These are phyloP conservation scores for Sporisorium reilianum DNA, from an alignment of 1,284 basidiomycete genomes.

Conservation along the genomic window DNA sequence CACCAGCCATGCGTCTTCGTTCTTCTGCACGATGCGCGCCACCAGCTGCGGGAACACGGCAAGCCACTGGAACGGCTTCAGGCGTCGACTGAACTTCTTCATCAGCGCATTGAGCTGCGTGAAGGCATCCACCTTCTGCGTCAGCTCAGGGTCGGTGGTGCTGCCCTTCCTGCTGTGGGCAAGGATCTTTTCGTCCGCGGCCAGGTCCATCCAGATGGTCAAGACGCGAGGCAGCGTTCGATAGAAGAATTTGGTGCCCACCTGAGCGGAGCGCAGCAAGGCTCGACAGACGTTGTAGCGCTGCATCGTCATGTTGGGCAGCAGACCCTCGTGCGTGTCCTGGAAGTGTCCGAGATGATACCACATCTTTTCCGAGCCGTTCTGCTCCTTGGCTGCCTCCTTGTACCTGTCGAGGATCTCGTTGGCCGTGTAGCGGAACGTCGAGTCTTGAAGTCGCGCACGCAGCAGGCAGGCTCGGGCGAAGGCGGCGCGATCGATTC, in stretches of 20 bases:
- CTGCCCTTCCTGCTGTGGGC: conserved; percentile 50
- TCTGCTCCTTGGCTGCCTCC: conserved; percentile 71
- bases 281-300: conserved; percentile 75
- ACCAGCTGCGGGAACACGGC: conserved; percentile 97
- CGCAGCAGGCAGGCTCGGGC: conserved; percentile 84
- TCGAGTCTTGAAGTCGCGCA: conserved; percentile 92
- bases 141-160: conserved; percentile 21
- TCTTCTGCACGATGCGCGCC: conserved; percentile 87
- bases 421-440: conserved; percentile 81
- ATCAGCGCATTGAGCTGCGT: conserved; percentile 71
- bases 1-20: conserved; percentile 77
- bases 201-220: conserved; percentile 94
- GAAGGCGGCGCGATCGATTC: conserved; percentile 31
- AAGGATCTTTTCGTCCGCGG: conserved; percentile 73
- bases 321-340: conserved; percentile 70
- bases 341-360: conserved; percentile 56
- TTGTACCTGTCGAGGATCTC: conserved; percentile 72
- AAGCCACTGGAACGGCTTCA: conserved; percentile 82
- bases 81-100: conserved; percentile 77
- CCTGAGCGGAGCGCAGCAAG: conserved; percentile 80
- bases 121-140: conserved; percentile 56
- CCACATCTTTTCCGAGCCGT: conserved; percentile 73
- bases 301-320: conserved; percentile 69
- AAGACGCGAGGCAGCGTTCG: conserved; percentile 93
- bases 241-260: conserved; percentile 95